Percentiles rank a stretch among this genome's conserved stretches.
phyloP scores from a whole-genome alignment of 768 basidiomycete genomes.

The Leccinum barrowsii region DNA sequence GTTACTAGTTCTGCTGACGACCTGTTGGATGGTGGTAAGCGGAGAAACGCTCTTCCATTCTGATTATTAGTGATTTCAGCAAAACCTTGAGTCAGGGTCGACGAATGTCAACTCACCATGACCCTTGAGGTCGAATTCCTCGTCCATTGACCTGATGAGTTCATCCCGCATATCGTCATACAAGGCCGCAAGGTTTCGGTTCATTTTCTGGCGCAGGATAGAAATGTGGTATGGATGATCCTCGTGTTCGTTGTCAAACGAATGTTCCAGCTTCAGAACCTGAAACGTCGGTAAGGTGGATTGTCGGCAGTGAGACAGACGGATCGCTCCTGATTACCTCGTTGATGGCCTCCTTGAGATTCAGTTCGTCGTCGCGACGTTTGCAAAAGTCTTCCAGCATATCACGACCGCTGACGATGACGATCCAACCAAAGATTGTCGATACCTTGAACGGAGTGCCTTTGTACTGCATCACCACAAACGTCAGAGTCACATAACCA shows the following conservation, averaged over 20 bases:
- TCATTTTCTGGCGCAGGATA: slow-evolving; percentile 30
- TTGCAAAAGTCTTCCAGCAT: slow-evolving; percentile 40
- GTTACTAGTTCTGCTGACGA: slow-evolving; percentile 9
- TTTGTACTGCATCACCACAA: no score
- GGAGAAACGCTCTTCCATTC: slow-evolving; percentile 14
- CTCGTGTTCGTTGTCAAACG: slow-evolving; percentile 31
- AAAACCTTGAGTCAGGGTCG: neutral
- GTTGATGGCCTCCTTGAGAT: slow-evolving; percentile 25
- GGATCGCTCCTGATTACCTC: neutral
- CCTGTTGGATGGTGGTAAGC: neutral
- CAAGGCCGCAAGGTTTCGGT: slow-evolving; percentile 36
- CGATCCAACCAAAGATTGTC: slow-evolving; percentile 33
- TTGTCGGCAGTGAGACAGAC: neutral
- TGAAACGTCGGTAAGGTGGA: slow-evolving; percentile 12
- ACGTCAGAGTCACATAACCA: no score
- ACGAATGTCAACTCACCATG: slow-evolving; percentile 10
- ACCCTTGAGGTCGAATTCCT: slow-evolving; percentile 27
- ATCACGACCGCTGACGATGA: slow-evolving; percentile 33
- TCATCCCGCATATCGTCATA: slow-evolving; percentile 44
- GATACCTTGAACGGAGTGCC: slow-evolving; percentile 16
- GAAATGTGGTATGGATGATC: slow-evolving; percentile 31
- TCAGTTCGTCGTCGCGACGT: slow-evolving; percentile 38
- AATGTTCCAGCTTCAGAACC: slow-evolving; percentile 37
- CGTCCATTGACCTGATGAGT: slow-evolving; percentile 37
- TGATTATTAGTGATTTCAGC: neutral